Evolutionary conservation across 495 filamentous ascomycete species (phyloP).

Genomic region (Hyaloscypha variabilis): DNA sequence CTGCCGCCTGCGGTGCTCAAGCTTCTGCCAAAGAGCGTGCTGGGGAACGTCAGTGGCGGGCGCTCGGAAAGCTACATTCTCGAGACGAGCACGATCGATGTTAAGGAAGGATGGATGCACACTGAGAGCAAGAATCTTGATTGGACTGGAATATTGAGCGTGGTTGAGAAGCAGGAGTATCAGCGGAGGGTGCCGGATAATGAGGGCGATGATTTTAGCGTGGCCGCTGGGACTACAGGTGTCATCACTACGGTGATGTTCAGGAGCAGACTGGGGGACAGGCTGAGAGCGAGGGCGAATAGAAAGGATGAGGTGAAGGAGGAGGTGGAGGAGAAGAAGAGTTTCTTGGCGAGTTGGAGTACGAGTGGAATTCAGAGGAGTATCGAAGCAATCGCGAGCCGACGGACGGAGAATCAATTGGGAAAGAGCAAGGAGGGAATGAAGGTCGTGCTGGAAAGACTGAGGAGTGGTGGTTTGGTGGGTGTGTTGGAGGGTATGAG

Average conservation of each 20-base stretch:
- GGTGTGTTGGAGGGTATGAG: constrained; percentile 85
- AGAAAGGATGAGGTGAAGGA: constrained; percentile 28
- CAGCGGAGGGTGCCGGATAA: constrained; percentile 28
- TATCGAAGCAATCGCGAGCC: constrained; percentile 87
- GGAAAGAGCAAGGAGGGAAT: constrained; percentile 92
- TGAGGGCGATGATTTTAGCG: constrained; percentile 33
- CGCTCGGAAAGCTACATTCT: constrained; percentile 83
- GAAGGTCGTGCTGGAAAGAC: constrained; percentile 86
- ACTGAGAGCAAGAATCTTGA: constrained; percentile 85
- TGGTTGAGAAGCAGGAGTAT: constrained; percentile 87
- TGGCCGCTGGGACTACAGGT: constrained; percentile 63
- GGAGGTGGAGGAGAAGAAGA: constrained; percentile 60
- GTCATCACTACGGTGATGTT: constrained; percentile 87
- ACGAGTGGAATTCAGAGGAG: constrained; percentile 81
- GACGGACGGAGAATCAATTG: constrained; percentile 79
- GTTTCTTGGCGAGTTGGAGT: constrained; percentile 74
- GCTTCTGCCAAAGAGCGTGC: constrained; percentile 69
- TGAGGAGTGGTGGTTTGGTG: constrained; percentile 81
- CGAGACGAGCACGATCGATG: constrained; percentile 87
- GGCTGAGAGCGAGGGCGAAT: constrained; percentile 52
- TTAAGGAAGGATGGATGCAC: constrained; percentile 85
- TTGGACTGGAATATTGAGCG: constrained; percentile 88
- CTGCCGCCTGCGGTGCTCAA: constrained; percentile 82
- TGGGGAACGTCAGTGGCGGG: constrained; percentile 67
- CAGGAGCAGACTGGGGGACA: constrained; percentile 77